phyloP scores from a whole-genome alignment of 2,329 filamentous ascomycete species.

The Trichocomaceae sp. region DNA sequence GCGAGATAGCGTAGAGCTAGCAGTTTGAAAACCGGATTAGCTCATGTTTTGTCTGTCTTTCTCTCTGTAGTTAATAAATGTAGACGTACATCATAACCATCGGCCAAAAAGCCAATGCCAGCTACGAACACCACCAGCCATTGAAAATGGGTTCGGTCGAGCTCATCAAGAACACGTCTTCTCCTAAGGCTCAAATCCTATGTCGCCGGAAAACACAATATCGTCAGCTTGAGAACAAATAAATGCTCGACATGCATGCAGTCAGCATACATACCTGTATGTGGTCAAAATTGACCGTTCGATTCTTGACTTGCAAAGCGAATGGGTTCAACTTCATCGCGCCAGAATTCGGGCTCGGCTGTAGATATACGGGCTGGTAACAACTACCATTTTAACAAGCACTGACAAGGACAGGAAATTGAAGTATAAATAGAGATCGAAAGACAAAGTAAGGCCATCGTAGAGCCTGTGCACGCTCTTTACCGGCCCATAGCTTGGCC shows the following conservation, averaged over 20 bases:
- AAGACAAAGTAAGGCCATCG: not conserved
- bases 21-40: not conserved
- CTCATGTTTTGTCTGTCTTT: too few species aligned
- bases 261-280: constrained; percentile 13
- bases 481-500: not conserved
- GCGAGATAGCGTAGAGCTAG: constrained; percentile 9
- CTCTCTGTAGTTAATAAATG: too few species aligned
- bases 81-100: constrained; percentile 15
- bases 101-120: constrained; percentile 14
- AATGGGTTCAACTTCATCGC: constrained; percentile 12
- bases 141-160: constrained; percentile 18
- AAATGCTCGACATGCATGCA: not conserved
- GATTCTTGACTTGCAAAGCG: constrained; percentile 15
- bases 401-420: too few species aligned
- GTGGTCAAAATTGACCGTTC: constrained; percentile 16
- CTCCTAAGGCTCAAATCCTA: constrained; percentile 14
- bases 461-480: not conserved
- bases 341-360: not conserved
- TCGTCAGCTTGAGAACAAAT: not conserved
- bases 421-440: not conserved
- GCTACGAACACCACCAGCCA: constrained; percentile 14
- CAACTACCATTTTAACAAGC: too few species aligned
- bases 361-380: not conserved
- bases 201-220: not conserved
- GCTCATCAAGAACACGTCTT: constrained; percentile 16